phyloP scores from a whole-genome alignment of 2,329 filamentous ascomycete genomes.

The Huntiella omanensis region DNA sequence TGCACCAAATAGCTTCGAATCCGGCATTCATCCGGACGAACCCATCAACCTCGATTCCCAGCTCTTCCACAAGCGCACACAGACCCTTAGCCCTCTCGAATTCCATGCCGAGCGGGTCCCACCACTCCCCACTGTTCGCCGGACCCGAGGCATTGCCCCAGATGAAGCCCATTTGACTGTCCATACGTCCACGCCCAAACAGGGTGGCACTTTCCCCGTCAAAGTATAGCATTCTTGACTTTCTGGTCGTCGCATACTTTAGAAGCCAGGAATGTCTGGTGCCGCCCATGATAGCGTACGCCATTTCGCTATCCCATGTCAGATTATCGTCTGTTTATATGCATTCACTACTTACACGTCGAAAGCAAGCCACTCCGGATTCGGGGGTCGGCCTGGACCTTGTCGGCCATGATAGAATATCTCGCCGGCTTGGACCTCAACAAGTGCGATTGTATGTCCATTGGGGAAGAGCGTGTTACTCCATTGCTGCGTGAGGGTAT shows the following conservation, averaged over 20 bases:
- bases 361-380: constrained; percentile 33
- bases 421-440: constrained; percentile 26
- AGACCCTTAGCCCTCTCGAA: constrained; percentile 28
- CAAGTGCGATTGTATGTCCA: constrained; percentile 28
- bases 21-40: constrained; percentile 32
- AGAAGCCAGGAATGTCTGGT: constrained; percentile 25
- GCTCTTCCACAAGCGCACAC: constrained; percentile 25
- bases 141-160: constrained; percentile 27
- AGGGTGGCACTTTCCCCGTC: constrained; percentile 30
- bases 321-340: constrained; percentile 3
- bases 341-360: constrained; percentile 20
- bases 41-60: constrained; percentile 27
- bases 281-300: constrained; percentile 32
- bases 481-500: constrained; percentile 29
- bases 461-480: constrained; percentile 32
- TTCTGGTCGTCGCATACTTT: constrained; percentile 27
- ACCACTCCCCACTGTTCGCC: neutral
- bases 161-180: constrained; percentile 30
- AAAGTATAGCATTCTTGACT: constrained; percentile 27
- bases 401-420: constrained; percentile 29
- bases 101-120: constrained; percentile 21
- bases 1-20: constrained; percentile 34
- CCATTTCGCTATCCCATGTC: constrained; percentile 23
- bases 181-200: constrained; percentile 26
- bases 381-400: constrained; percentile 23